These are phyloP conservation scores for Usnea hakonensis DNA, from an alignment of 495 filamentous ascomycete species.

Conservation along the genomic window DNA sequence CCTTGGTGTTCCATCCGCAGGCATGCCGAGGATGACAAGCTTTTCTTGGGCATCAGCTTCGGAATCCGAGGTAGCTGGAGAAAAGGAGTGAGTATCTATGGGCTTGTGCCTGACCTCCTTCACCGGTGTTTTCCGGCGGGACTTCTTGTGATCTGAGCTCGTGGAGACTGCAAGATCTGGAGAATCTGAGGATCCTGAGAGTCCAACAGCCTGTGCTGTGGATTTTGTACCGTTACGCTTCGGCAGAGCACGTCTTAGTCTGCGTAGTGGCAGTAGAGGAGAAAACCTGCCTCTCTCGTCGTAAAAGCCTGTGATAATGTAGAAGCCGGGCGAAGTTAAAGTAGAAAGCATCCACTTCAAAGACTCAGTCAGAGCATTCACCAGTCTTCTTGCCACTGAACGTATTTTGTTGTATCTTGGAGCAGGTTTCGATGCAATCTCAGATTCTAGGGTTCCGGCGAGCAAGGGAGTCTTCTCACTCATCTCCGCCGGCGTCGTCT, in stretches of 20 bases:
- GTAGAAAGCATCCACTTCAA: slow-evolving; percentile 58
- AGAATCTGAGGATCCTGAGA: slow-evolving; percentile 24
- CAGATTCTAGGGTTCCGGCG: slow-evolving; percentile 18
- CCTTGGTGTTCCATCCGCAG: slow-evolving; percentile 43
- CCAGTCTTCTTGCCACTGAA: slow-evolving; percentile 29
- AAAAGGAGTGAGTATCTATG: slow-evolving; percentile 32
- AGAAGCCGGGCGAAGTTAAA: slow-evolving; percentile 68
- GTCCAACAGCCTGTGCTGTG: slow-evolving; percentile 32
- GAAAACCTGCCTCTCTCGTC: slow-evolving; percentile 75
- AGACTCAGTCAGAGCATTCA: slow-evolving; percentile 25
- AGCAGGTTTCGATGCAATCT: slow-evolving; percentile 37
- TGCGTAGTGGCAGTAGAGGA: slow-evolving; percentile 52
- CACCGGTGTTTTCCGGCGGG: slow-evolving; percentile 17
- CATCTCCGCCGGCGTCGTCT: slow-evolving; percentile 27
- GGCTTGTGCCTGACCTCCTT: slow-evolving; percentile 25
- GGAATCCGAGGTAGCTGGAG: slow-evolving; percentile 43
- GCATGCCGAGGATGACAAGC: neutral
- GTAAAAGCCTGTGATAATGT: slow-evolving; percentile 71
- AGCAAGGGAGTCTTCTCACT: slow-evolving; percentile 67
- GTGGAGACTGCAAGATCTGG: neutral
- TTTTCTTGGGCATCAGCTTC: slow-evolving; percentile 31
- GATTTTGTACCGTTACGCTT: slow-evolving; percentile 29
- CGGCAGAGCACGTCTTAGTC: slow-evolving; percentile 43
- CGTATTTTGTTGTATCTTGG: slow-evolving; percentile 47
- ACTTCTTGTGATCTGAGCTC: slow-evolving; percentile 20